These are phyloP conservation scores for Collybiopsis confluens DNA, from an alignment of 768 basidiomycete species.

Conservation along the genomic window DNA sequence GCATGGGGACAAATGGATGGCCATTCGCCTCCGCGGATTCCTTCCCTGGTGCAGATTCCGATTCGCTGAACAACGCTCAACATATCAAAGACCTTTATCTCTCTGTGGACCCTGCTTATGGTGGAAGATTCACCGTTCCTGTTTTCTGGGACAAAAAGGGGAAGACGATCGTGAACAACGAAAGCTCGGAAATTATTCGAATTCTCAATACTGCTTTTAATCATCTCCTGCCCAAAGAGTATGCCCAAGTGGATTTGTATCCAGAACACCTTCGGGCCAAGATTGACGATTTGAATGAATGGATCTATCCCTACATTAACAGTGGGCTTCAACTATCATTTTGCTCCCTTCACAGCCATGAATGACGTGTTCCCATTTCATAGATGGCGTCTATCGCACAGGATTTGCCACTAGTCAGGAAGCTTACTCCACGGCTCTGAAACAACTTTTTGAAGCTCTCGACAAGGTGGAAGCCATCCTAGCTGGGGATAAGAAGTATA, in stretches of 20 bases:
- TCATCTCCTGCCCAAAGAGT: conserved; percentile 59
- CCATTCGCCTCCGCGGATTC: conserved; percentile 69
- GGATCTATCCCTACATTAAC: conserved; percentile 83
- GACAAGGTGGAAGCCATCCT: conserved; percentile 79
- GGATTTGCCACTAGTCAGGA: conserved; percentile 82
- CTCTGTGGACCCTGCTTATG: conserved; percentile 66
- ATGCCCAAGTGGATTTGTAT: conserved; percentile 70
- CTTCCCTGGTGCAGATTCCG: conserved; percentile 71
- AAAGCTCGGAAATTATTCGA: conserved; percentile 92
- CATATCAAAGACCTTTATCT: conserved; percentile 87
- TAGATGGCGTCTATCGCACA: conserved; percentile 86
- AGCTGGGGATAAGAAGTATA: conserved; percentile 66
- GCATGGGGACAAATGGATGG: conserved; percentile 84
- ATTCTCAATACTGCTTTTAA: conserved; percentile 89
- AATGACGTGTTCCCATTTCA: background rate
- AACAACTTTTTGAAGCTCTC: conserved; percentile 70
- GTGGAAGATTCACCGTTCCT: conserved; percentile 83
- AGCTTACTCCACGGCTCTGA: conserved; percentile 78
- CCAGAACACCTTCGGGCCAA: conserved; percentile 65
- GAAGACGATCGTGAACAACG: conserved; percentile 91
- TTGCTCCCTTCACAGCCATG: background rate
- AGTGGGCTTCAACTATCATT: conserved; percentile 43
- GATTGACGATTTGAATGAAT: conserved; percentile 83
- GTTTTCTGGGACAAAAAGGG: conserved; percentile 90
- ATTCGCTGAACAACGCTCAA: conserved; percentile 63